phyloP scores from a whole-genome alignment of 78 protist species.

The Dictyostelium firmibasis region DNA sequence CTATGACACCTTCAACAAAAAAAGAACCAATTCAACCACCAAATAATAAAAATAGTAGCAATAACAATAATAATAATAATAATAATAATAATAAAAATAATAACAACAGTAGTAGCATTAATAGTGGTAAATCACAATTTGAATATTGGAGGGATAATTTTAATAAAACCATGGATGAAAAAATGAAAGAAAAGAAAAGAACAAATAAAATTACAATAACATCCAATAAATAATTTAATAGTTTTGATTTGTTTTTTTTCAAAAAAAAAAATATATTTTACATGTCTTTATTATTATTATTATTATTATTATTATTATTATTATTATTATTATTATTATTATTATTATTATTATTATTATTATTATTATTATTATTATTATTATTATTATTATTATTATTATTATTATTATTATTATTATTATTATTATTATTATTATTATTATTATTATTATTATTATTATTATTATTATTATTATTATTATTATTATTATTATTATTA shows the following conservation, averaged over 20 bases:
- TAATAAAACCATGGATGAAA: slow-evolving; percentile 25
- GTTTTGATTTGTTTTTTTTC: background rate
- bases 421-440: background rate
- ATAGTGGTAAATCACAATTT: background rate
- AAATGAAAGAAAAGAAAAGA: background rate
- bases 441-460: background rate
- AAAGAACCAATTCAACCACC: background rate
- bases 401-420: background rate
- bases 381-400: background rate
- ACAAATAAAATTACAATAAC: background rate
- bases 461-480: background rate
- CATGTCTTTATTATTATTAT: background rate
- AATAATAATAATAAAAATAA: background rate
- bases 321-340: background rate
- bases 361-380: background rate
- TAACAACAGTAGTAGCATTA: background rate
- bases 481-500: background rate
- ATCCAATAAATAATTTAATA: background rate
- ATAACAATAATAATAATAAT: slow-evolving; percentile 9
- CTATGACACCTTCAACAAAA: background rate
- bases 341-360: too few relatives aligned
- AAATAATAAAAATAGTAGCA: background rate
- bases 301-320: background rate
- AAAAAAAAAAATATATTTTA: background rate
- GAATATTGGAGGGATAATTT: slow-evolving; percentile 23